These are phyloP conservation scores for Fusarium sublunatum DNA, from an alignment of 2,329 filamentous ascomycete species.

Conservation along the genomic window DNA sequence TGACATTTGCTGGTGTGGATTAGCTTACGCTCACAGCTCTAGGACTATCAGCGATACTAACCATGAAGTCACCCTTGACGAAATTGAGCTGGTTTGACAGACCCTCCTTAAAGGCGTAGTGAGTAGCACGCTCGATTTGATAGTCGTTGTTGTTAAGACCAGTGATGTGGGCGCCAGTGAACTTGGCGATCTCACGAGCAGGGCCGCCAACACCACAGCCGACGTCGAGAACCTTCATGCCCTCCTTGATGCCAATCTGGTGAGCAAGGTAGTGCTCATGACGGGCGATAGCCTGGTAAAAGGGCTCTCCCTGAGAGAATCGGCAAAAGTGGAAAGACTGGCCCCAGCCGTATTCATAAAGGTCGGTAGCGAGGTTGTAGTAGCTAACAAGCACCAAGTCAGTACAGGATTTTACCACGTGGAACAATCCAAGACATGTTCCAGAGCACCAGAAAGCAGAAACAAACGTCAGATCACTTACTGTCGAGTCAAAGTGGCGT, in stretches of 20 bases:
- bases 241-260: conserved; percentile 84
- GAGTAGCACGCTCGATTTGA: conserved; percentile 93
- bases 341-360: conserved; percentile 98
- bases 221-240: conserved; percentile 92
- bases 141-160: conserved; percentile 99
- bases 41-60: conserved; percentile 45
- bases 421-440: not conserved
- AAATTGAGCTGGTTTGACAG: conserved; percentile 83
- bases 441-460: conserved; percentile 1
- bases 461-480: conserved; percentile 58
- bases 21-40: conserved; percentile 2
- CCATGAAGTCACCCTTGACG: conserved; percentile 98
- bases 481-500: conserved; percentile 93
- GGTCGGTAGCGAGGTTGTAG: conserved; percentile 95
- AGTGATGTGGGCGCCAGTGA: conserved; percentile 87
- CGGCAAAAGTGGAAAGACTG: conserved; percentile 98
- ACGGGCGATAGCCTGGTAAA: conserved; percentile 90
- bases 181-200: conserved; percentile 95
- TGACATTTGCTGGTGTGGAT: conserved; percentile 78
- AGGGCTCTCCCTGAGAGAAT: conserved; percentile 86
- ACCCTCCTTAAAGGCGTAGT: conserved; percentile 84
- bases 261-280: conserved; percentile 98
- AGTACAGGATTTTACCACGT: conserved; percentile 19
- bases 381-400: conserved; percentile 66
- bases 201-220: conserved; percentile 97